Evolutionary conservation across 495 filamentous ascomycete species (phyloP).

Genomic region (Xylaria flabelliformis): DNA sequence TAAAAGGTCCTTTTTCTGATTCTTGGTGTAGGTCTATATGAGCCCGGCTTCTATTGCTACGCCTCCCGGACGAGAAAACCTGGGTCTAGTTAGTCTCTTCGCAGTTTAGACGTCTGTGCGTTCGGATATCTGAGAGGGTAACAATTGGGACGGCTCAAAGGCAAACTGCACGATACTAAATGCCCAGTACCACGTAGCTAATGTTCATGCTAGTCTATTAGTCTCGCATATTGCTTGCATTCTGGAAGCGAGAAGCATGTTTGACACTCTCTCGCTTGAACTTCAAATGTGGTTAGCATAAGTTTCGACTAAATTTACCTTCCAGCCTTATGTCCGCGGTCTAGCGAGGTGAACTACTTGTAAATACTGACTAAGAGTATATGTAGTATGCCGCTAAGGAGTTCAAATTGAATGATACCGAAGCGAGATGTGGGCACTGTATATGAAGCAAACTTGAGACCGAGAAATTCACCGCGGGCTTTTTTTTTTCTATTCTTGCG

Average conservation of each 20-base stretch:
- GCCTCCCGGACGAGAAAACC: neutral
- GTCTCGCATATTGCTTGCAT: slow-evolving; percentile 4
- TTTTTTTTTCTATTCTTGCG: neutral
- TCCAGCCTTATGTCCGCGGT: neutral
- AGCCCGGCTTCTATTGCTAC: slow-evolving; percentile 16
- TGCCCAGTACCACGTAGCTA: neutral
- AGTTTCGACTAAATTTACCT: neutral
- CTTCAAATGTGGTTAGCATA: neutral
- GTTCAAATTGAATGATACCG: neutral
- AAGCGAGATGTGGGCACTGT: slow-evolving; percentile 5
- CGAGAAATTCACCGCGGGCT: slow-evolving; percentile 2
- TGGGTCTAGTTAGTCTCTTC: neutral
- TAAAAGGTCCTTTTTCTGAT: neutral
- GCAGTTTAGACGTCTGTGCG: neutral
- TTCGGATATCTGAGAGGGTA: neutral
- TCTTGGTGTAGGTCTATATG: slow-evolving; percentile 8
- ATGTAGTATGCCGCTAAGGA: neutral
- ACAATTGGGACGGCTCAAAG: neutral
- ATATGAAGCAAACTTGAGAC: slow-evolving; percentile 25
- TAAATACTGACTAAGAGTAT: neutral
- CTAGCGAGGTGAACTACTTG: neutral
- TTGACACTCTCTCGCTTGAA: slow-evolving; percentile 1
- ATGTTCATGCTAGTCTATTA: neutral
- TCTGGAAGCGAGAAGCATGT: neutral
- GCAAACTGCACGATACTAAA: neutral